These are phyloP conservation scores for Datisca glomerata DNA, from an alignment of 306 rosid species.

Conservation along the genomic window DNA sequence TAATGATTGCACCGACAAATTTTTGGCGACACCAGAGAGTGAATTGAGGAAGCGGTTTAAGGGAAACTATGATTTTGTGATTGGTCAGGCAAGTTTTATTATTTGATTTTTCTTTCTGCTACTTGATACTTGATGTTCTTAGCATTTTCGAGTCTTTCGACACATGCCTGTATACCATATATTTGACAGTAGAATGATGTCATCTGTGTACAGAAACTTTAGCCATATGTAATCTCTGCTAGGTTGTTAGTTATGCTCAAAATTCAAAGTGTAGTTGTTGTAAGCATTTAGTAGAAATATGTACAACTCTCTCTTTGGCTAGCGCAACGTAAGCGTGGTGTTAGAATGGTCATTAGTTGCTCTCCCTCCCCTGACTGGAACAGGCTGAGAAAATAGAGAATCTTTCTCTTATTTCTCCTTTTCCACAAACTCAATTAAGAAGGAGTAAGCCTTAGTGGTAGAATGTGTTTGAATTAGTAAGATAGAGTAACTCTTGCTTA, in stretches of 20 bases:
- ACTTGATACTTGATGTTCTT: neutral
- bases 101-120: conserved; percentile 10
- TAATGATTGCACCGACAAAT: conserved; percentile 54
- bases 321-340: no score
- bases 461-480: conserved; percentile 2
- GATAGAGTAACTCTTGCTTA: no score
- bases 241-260: neutral
- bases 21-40: conserved; percentile 64
- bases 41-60: conserved; percentile 67
- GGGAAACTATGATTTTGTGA: conserved; percentile 78
- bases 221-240: neutral
- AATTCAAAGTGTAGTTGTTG: neutral
- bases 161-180: neutral
- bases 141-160: no score
- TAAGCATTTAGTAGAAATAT: no score
- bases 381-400: no score
- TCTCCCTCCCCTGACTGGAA: no score
- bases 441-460: neutral
- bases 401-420: neutral
- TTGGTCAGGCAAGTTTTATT: conserved; percentile 54
- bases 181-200: neutral
- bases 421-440: neutral
- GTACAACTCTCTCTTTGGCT: no score
- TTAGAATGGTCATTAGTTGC: no score
- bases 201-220: neutral